Base-by-base conservation (phyloP, 1,139 yeast species). In the Geotrichum candidum region DNA sequence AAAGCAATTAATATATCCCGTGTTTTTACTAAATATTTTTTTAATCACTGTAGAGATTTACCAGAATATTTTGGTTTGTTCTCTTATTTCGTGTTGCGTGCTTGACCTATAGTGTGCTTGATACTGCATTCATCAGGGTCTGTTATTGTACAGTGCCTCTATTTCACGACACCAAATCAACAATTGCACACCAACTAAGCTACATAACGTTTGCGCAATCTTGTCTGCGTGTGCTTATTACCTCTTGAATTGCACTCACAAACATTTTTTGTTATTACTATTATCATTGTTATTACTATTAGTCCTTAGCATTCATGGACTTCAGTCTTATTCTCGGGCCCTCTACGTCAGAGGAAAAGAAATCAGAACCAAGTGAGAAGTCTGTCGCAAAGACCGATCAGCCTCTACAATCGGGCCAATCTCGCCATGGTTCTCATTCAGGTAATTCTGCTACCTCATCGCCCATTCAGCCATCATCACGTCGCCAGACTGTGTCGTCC, bases 401-500 rank as follows among this genome's bases (percentile, higher is more conserved):
- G 25, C 25, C 25, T 27, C 23, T 31, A 11, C 35, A 31, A 18
- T 50, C 22, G 10, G n/a, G 22, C 22, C 48, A 50, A 22, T 50
- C 52, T 50, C 52, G 35, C 22, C 54, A 55, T 10, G 59, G 55
- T 2, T 57, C 41, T 13, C 15, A 23, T 23, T 59, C 38, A n/a
- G 38, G 57, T 22, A 46, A n/a, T 22, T 22, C 58, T 7, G 29
- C 22, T 9, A 29, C 57, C 5, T 51, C 61, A n/a, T 51, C 59
- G 11, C 51, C 61, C 10, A 53, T 59, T 13, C 35, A 27, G n/a
- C n/a, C 51, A 13, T 46, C 56, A n/a, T 41, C 68, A 22, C 58
- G 73, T 23, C 64, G 73, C 0, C 71, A 70, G 33, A 70, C 73
- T 1, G 73, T 70, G 27, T 65, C 70, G 7, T 68, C 73, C 9